Base-by-base conservation (phyloP, 768 basidiomycete genomes). In the Collybia sordida region DNA sequence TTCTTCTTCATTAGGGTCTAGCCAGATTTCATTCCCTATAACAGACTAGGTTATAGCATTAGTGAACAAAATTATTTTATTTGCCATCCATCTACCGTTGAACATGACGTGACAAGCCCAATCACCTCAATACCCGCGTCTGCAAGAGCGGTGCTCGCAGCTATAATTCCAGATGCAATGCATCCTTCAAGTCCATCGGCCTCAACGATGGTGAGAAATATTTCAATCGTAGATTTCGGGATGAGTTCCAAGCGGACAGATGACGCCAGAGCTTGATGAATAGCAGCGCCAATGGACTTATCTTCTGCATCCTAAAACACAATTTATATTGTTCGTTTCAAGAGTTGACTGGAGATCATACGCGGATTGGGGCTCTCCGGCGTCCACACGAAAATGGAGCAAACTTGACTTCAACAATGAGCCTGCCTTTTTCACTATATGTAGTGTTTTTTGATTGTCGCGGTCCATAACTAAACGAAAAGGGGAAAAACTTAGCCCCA, bases 391-490 rank as follows among this genome's bases (percentile, higher is more conserved):
- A 93, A 65, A 96, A 99, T 0, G 97, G 97, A 2, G 95, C 81
- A 60, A 95, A 98, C 69, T 98, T 98, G 45, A 98, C 91, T 69
- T 98, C 95, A 6, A 99, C 90, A 52, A 93, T 98, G 45, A 99
- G 69, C 46, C 80, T 81, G 1, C 96, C 97, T 51, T 82, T 86
- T 59, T 98, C 96, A 54, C 79, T 93, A 63, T 95, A 99, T 3
- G 82, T 68, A 12, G 77, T 75, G 46, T 80, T 88, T 74, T 88
- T 92, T 23, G 88, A 85, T 61, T 93, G 91, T 49, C 91, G 83
- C 17, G 91, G 91, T 3, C 91, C 88, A 67, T 92, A 93, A 21
- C 90, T 91, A 53, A 36, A 46, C 35, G 45, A 49, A 15, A 28
- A 37, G 50, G 51, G 50, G 48, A 54, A 43, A 22, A 27, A 6